Conservation (phyloP, 1,139 yeast species). For the Debaryomyces robertsiae region DNA sequence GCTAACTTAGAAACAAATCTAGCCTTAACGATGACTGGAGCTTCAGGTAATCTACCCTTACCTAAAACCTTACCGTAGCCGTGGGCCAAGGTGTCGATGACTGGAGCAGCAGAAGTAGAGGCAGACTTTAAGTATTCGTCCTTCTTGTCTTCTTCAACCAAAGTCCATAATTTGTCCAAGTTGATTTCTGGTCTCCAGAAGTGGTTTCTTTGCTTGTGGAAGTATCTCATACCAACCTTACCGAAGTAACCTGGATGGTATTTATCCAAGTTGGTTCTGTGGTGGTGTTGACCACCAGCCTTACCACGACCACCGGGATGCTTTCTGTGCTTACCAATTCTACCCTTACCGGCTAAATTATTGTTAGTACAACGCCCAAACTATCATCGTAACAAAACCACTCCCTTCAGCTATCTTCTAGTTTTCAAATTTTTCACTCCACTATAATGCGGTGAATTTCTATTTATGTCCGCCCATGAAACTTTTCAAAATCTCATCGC, state of each 20-base stretch:
- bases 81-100: conserved; percentile 98
- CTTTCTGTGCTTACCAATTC: conserved; percentile 99
- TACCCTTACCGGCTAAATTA: conserved; percentile 96
- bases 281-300: conserved; percentile 99
- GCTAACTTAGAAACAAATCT: conserved; percentile 99
- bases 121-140: conserved; percentile 90
- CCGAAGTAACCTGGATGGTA: conserved; percentile 99
- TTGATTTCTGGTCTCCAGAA: conserved; percentile 98
- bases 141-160: conserved; percentile 92
- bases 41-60: conserved; percentile 97
- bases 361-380: conserved; percentile 33
- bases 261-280: conserved; percentile 99
- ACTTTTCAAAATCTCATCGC: conserved; percentile 2
- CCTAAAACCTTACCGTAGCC: conserved; percentile 99
- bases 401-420: neutral
- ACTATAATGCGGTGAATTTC: neutral
- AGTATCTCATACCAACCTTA: conserved; percentile 99
- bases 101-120: conserved; percentile 93
- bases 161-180: conserved; percentile 98
- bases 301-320: conserved; percentile 99
- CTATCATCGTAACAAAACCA: neutral
- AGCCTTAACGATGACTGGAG: conserved; percentile 99
- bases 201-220: conserved; percentile 96
- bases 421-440: neutral
- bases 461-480: conserved; percentile 3